These are phyloP conservation scores for Punctularia strigosozonata DNA, from an alignment of 768 basidiomycete species.

Conservation along the genomic window DNA sequence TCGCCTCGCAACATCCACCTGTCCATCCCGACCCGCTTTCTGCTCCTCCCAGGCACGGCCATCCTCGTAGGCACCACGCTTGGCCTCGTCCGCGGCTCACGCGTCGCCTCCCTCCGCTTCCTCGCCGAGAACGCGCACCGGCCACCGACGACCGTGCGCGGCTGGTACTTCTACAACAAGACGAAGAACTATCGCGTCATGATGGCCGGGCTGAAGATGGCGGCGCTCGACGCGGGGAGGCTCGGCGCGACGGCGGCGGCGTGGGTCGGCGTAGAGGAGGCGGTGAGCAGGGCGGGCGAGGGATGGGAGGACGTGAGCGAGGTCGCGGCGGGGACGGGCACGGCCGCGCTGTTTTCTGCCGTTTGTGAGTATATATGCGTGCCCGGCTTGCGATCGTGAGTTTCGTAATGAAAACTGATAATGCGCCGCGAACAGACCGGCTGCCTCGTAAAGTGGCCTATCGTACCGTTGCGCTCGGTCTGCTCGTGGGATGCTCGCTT, in stretches of 20 bases:
- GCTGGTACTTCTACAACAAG: slow-evolving; percentile 96
- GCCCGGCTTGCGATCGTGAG: slow-evolving; percentile 5
- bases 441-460: too few species aligned
- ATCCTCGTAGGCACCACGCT: slow-evolving; percentile 51
- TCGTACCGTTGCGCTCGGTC: too few species aligned
- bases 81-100: slow-evolving; percentile 63
- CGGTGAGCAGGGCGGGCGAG: slow-evolving; percentile 21
- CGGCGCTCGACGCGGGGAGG: slow-evolving; percentile 40
- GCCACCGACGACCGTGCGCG: slow-evolving; percentile 71
- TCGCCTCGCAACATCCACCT: slow-evolving; percentile 20
- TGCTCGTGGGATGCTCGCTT: too few species aligned
- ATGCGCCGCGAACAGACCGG: slow-evolving; percentile 31
- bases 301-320: slow-evolving; percentile 33
- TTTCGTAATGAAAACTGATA: slow-evolving; percentile 2
- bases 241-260: slow-evolving; percentile 33
- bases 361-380: slow-evolving; percentile 30
- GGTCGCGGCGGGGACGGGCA: slow-evolving; percentile 55
- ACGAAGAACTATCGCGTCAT: slow-evolving; percentile 88
- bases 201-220: slow-evolving; percentile 59
- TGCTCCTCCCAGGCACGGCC: slow-evolving; percentile 49
- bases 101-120: slow-evolving; percentile 63
- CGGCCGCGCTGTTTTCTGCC: slow-evolving; percentile 43
- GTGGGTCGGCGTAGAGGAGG: slow-evolving; percentile 41
- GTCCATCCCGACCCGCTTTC: slow-evolving; percentile 44
- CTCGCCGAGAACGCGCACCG: slow-evolving; percentile 91